Conservation (phyloP, 2,329 filamentous ascomycete genomes). For the Conoideocrella luteorostrata region DNA sequence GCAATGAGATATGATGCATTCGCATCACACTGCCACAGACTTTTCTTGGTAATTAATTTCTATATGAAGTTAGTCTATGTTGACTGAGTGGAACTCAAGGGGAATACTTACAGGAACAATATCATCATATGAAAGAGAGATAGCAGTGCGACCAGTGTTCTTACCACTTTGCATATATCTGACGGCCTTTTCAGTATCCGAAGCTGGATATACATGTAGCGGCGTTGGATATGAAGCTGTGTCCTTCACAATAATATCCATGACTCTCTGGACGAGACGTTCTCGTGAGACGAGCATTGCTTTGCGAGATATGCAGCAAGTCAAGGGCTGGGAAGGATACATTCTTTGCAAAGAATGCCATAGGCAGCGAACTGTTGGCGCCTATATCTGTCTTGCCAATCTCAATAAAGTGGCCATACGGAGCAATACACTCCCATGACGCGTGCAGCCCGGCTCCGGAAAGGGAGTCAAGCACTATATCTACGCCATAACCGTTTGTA, state of each 20-base stretch:
- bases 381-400: too few species aligned
- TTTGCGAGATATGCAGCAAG: neutral
- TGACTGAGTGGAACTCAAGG: too few species aligned
- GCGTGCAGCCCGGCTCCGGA: too few species aligned
- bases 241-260: neutral
- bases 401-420: neutral
- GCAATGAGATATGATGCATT: too few species aligned
- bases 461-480: too few species aligned
- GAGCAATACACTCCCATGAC: neutral
- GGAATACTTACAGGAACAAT: neutral
- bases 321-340: neutral
- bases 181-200: neutral
- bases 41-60: too few species aligned
- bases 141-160: neutral
- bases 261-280: neutral
- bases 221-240: neutral
- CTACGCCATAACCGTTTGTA: too few species aligned
- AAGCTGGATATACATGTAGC: neutral
- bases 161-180: neutral
- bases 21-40: too few species aligned
- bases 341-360: neutral
- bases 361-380: neutral
- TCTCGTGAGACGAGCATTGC: neutral
- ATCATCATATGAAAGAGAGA: neutral
- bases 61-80: too few species aligned